phyloP scores from a whole-genome alignment of 805 yeast genomes.

The Barnettozyma wickerhamii region DNA sequence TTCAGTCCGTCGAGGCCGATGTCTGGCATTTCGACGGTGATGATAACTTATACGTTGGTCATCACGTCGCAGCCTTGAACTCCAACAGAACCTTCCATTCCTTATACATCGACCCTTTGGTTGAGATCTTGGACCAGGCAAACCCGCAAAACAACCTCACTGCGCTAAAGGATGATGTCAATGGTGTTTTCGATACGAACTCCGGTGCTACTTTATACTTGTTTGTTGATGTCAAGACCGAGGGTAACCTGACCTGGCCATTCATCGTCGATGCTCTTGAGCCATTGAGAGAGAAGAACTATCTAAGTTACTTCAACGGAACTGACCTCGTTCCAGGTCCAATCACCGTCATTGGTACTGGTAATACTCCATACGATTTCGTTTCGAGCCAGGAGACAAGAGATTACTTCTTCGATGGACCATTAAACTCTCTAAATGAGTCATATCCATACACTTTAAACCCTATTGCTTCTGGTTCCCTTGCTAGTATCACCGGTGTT shows the following conservation, averaged over 20 bases:
- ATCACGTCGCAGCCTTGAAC: conserved; percentile 47
- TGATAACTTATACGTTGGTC: conserved; percentile 57
- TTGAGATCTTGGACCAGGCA: conserved; percentile 44
- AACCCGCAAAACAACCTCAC: conserved; percentile 31
- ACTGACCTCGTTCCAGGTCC: conserved; percentile 45
- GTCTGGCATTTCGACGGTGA: conserved; percentile 42
- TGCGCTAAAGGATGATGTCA: conserved; percentile 17
- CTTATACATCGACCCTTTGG: no score
- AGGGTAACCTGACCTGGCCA: conserved; percentile 41
- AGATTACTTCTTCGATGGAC: conserved; percentile 47
- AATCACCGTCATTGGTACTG: conserved; percentile 62
- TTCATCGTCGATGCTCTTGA: conserved; percentile 44
- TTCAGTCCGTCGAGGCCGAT: conserved; percentile 62
- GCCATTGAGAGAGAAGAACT: conserved; percentile 46
- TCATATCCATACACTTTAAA: conserved; percentile 23
- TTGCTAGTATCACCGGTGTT: conserved; percentile 26
- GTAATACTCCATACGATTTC: conserved; percentile 52
- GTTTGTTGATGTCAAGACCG: conserved; percentile 64
- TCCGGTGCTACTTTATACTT: conserved; percentile 50
- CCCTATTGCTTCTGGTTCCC: conserved; percentile 43
- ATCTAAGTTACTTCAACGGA: conserved; percentile 42
- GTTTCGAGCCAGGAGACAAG: conserved; percentile 31
- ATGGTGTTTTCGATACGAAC: conserved; percentile 42
- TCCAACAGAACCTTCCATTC: conserved; percentile 41
- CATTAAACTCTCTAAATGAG: conserved; percentile 29